A percentile compares a stretch with the other conserved stretches of the same genome.
Evolutionary conservation across 2,329 filamentous ascomycete genomes (phyloP).

Genomic region (Penicillium oxalicum): DNA sequence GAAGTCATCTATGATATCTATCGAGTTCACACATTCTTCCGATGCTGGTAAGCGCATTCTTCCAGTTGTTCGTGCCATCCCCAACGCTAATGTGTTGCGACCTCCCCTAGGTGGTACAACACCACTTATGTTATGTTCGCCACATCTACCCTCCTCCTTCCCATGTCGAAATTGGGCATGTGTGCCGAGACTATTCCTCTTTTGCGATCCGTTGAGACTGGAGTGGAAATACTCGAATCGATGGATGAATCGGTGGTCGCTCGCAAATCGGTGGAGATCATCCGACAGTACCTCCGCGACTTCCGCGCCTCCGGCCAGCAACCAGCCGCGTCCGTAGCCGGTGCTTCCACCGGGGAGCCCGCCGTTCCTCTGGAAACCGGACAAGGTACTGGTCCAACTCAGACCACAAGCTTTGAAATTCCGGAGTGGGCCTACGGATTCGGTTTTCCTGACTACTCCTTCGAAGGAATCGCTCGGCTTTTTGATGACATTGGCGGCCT

Average conservation of each 20-base stretch:
- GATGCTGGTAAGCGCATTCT: slow-evolving; percentile 32
- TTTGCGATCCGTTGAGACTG: slow-evolving; percentile 31
- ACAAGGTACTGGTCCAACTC: slow-evolving; percentile 2
- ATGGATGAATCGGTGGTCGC: slow-evolving; percentile 41
- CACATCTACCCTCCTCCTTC: slow-evolving; percentile 33
- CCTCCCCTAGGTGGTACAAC: slow-evolving; percentile 36
- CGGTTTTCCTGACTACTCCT: slow-evolving; percentile 34
- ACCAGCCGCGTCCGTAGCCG: slow-evolving; percentile 1
- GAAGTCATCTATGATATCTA: slow-evolving; percentile 38
- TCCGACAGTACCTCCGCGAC: slow-evolving; percentile 29
- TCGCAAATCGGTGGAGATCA: slow-evolving; percentile 35
- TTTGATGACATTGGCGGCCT: slow-evolving; percentile 31
- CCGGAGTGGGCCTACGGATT: slow-evolving; percentile 33
- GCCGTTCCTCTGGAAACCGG: slow-evolving; percentile 7
- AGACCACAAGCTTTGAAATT: slow-evolving; percentile 19
- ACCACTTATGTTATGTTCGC: slow-evolving; percentile 40
- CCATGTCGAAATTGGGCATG: slow-evolving; percentile 28
- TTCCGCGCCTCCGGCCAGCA: slow-evolving; percentile 18
- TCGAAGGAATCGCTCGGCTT: slow-evolving; percentile 31
- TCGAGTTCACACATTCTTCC: slow-evolving; percentile 36
- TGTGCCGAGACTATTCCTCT: slow-evolving; percentile 25
- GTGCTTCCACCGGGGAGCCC: slow-evolving; percentile 4
- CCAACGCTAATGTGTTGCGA: not conserved
- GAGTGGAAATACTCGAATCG: slow-evolving; percentile 36
- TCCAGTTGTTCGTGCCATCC: rapidly evolving